Evolutionary conservation across 495 filamentous ascomycete genomes (phyloP), one percentile per base, ranked within the genome.

Genomic region (Schizothecium vesticola): DNA sequence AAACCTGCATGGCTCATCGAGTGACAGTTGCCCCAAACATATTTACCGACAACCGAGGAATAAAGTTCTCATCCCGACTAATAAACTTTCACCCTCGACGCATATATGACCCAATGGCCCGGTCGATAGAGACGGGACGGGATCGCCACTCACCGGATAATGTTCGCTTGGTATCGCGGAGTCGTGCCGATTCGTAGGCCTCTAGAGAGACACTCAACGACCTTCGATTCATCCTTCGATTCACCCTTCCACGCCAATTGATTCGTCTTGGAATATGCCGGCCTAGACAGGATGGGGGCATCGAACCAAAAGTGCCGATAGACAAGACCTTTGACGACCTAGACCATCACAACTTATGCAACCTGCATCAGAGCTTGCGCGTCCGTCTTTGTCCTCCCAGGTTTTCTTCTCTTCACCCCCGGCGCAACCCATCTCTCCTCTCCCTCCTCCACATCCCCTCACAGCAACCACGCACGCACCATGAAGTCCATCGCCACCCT

Each of bases 401-500:
- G 43, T 51, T 51, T 51, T 51, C 43, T 51, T 51, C 43, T 9
- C 19, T n/a, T 51, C 16, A 51, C 19, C 43, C 36, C 36, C 43
- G 12, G 43, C 19, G 3, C 6, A n/a, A 51, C 43, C 43, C 16
- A 51, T n/a, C 43, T 51, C 43, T 6, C 16, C 43, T 16, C 10
- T 19, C 16, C 6, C 43, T 51, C 43, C 43, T 51, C n/a, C n/a
- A 19, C 7, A 51, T 3, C 43, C n/a, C 43, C 16, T 33, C 9
- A 4, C 16, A 19, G 1, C 16, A 7, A n/a, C 6, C 3, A 51
- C 16, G 16, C 36, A 43, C 3, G 2, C 43, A 61, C 22, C 25
- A 66, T 66, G 65, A 66, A 60, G 65, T 61, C 29, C 16, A 26
- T 55, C 65, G 16, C 26, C 56, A 11, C 57, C 21, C 43, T 55